A percentile compares a stretch with the other conserved stretches of the same genome.
These are phyloP conservation scores for Penicillium sp. DNA, from an alignment of 2,329 filamentous ascomycete genomes.

Conservation along the genomic window DNA sequence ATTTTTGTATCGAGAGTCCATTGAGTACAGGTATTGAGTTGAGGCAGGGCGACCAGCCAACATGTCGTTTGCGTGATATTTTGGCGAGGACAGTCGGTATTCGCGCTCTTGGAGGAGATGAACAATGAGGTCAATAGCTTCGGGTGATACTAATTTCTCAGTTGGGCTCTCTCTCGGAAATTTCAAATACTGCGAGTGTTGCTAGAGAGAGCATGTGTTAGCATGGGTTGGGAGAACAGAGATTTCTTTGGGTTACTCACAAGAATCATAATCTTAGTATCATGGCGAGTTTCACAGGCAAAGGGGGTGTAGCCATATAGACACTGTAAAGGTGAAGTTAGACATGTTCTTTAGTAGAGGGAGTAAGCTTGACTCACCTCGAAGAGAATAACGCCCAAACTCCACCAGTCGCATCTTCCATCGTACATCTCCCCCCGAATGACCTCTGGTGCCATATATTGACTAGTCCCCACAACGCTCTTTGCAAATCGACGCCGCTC, in stretches of 20 bases:
- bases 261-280: constrained; percentile 85
- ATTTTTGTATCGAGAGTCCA: constrained; percentile 44
- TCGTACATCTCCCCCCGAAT: constrained; percentile 83
- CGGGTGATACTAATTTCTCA: constrained; percentile 65
- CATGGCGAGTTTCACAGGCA: constrained; percentile 76
- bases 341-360: too few species aligned
- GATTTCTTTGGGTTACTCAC: constrained; percentile 53
- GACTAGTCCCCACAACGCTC: constrained; percentile 91
- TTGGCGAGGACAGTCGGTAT: constrained; percentile 73
- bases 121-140: constrained; percentile 78
- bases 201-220: constrained; percentile 50
- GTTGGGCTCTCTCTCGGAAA: constrained; percentile 68
- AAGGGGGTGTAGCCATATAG: constrained; percentile 93
- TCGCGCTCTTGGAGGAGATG: constrained; percentile 76
- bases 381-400: constrained; percentile 89
- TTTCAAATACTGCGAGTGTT: constrained; percentile 71
- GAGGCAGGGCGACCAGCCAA: constrained; percentile 40
- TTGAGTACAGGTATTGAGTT: constrained; percentile 40
- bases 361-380: constrained; percentile 58
- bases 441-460: constrained; percentile 98
- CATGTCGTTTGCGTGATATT: constrained; percentile 73
- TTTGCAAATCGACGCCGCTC: constrained; percentile 75
- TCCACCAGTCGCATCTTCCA: constrained; percentile 96
- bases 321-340: constrained; percentile 58
- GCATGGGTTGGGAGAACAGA: not conserved